Evolutionary conservation across 331 rosid species (phyloP).

Genomic region (Phaseolus coccineus): DNA sequence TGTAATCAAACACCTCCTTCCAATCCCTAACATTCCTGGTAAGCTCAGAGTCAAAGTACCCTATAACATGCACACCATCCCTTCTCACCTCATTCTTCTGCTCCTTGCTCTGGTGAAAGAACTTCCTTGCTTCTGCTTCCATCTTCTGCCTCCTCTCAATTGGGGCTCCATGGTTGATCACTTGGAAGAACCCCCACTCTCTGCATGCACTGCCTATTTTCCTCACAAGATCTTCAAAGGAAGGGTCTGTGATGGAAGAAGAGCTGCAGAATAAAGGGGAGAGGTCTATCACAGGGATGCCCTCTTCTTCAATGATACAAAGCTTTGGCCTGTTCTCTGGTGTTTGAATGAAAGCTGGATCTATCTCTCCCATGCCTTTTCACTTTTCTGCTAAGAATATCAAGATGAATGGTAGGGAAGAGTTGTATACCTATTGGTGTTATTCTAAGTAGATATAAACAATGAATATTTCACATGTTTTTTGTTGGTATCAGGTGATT

Average conservation of each 20-base stretch:
- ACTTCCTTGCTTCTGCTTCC: constrained; percentile 49
- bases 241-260: constrained; percentile 16
- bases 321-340: constrained; percentile 60
- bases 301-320: constrained; percentile 27
- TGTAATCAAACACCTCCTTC: constrained; percentile 83
- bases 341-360: constrained; percentile 68
- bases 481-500: too few relatives aligned
- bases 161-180: constrained; percentile 69
- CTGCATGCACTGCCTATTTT: constrained; percentile 65
- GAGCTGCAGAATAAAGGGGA: background rate
- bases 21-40: constrained; percentile 83
- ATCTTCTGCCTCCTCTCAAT: constrained; percentile 38
- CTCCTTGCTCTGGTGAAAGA: constrained; percentile 57
- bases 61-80: constrained; percentile 63
- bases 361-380: constrained; percentile 26
- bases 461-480: too few relatives aligned
- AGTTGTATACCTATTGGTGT: background rate
- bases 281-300: constrained; percentile 73
- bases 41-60: constrained; percentile 69
- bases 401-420: background rate
- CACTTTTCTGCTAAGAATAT: background rate
- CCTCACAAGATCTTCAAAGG: constrained; percentile 34
- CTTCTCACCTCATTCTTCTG: constrained; percentile 77
- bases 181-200: constrained; percentile 81
- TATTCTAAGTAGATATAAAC: too few relatives aligned